Conservation (phyloP, 495 filamentous ascomycete genomes). For the Friedmanniomyces endolithicus region DNA sequence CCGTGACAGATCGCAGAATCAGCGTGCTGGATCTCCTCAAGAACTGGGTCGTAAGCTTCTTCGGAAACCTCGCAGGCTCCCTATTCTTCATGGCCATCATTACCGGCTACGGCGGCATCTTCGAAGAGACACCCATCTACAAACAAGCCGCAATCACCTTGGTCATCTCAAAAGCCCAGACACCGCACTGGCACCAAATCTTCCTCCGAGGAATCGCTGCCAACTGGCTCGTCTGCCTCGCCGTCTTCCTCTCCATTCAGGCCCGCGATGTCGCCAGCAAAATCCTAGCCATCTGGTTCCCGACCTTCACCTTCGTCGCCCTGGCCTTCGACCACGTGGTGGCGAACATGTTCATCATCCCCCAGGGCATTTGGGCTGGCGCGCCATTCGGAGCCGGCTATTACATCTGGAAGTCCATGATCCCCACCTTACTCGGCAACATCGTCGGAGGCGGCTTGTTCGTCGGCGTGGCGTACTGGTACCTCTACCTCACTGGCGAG, state of each 20-base stretch:
- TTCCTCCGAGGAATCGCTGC: slow-evolving; percentile 47
- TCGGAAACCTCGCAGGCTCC: slow-evolving; percentile 47
- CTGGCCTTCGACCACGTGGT: slow-evolving; percentile 51
- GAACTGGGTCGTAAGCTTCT: slow-evolving; percentile 47
- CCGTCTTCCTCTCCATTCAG: slow-evolving; percentile 44
- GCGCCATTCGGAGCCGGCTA: slow-evolving; percentile 41
- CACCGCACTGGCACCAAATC: slow-evolving; percentile 45
- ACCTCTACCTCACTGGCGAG: slow-evolving; percentile 6
- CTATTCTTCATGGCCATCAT: slow-evolving; percentile 48
- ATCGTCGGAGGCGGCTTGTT: slow-evolving; percentile 31
- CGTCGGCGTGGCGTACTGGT: slow-evolving; percentile 13
- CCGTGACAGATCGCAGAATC: slow-evolving; percentile 28
- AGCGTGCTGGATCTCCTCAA: slow-evolving; percentile 38
- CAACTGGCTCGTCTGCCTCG: slow-evolving; percentile 54
- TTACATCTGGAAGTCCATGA: slow-evolving; percentile 54
- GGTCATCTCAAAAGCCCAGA: slow-evolving; percentile 43
- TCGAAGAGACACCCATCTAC: slow-evolving; percentile 40
- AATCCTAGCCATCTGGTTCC: slow-evolving; percentile 49
- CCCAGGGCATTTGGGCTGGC: slow-evolving; percentile 41
- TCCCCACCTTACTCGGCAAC: slow-evolving; percentile 47
- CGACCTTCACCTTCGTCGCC: slow-evolving; percentile 46
- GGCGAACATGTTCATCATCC: slow-evolving; percentile 54
- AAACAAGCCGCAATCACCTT: slow-evolving; percentile 37
- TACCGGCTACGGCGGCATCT: slow-evolving; percentile 47
- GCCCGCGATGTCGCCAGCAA: slow-evolving; percentile 45